phyloP scores from a whole-genome alignment of 306 rosid species.

The Myrica gale region DNA sequence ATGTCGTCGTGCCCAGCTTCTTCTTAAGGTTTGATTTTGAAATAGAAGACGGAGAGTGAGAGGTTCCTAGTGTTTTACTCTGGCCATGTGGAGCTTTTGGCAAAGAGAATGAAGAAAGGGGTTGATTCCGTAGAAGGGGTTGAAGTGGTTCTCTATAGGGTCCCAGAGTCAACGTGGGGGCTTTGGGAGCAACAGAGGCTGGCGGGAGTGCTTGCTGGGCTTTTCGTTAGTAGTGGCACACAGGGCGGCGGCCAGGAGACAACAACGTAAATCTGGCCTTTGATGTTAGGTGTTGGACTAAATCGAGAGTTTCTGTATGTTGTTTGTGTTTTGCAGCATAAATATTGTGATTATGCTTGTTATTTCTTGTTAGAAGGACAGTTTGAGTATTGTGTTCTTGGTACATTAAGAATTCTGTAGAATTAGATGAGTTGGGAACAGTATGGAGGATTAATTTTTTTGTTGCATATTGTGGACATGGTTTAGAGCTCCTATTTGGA shows the following conservation, averaged over 20 bases:
- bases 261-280: conserved; percentile 51
- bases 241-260: conserved; percentile 94
- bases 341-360: background rate
- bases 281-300: conserved; percentile 1
- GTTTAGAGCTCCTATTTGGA: too few species aligned
- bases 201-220: conserved; percentile 71
- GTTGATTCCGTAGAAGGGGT: conserved; percentile 65
- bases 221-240: conserved; percentile 76
- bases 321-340: background rate
- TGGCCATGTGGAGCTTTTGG: conserved; percentile 69
- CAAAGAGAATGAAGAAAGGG: conserved; percentile 58
- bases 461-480: too few species aligned
- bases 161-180: conserved; percentile 52
- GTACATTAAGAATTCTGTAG: background rate
- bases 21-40: too few species aligned
- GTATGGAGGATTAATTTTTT: too few species aligned
- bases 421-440: background rate
- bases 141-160: conserved; percentile 66
- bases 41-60: too few species aligned
- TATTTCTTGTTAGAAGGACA: background rate
- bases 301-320: background rate
- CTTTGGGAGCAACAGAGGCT: conserved; percentile 69
- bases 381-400: background rate
- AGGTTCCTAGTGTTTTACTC: too few species aligned
- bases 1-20: too few species aligned